Evolutionary conservation across 768 basidiomycete genomes (phyloP), one percentile per base, ranked within the genome.

Genomic region (Podaxis sp.): DNA sequence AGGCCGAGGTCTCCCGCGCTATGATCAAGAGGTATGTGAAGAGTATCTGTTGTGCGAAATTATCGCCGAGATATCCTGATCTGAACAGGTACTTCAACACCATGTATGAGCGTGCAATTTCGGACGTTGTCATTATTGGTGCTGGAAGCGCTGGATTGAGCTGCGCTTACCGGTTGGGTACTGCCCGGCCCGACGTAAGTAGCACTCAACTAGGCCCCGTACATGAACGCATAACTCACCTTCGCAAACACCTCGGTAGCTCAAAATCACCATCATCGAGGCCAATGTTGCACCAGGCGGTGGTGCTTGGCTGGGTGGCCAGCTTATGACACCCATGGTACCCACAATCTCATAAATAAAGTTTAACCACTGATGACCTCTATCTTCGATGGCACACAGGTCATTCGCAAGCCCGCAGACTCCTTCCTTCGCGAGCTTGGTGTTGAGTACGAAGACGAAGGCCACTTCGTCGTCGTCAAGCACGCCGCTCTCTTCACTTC

Each of bases 401-500:
- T 90, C 57, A 84, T 91, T 61, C 84, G 88, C 63, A 91, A 91
- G 74, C 90, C 88, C 2, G 89, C 87, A 0, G 83, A 91, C 69
- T 72, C 76, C 51, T 90, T 93, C 79, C 78, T 91, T 48, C 75
- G 77, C 13, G 85, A 88, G 70, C 70, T 91, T 53, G 88, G 84
- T 25, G 82, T 92, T 21, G 82, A 85, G 1, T 91, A 85, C 71
- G 89, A 91, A 64, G 90, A 91, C 69, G 89, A 91, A 70, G 89
- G 89, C 57, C 63, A 79, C 28, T 91, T 86, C 68, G 88, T 90
- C 62, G 85, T 93, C 63, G 89, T 93, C 65, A 89, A 90, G 70
- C 90, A 91, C 65, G 89, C 90, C 0, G 90, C 89, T 0, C 76
- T 91, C 62, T 91, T 91, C 79, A 93, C 90, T 1, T 85, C 88